These are phyloP conservation scores for Rubus idaeus DNA, from an alignment of 306 rosid species.

Conservation along the genomic window DNA sequence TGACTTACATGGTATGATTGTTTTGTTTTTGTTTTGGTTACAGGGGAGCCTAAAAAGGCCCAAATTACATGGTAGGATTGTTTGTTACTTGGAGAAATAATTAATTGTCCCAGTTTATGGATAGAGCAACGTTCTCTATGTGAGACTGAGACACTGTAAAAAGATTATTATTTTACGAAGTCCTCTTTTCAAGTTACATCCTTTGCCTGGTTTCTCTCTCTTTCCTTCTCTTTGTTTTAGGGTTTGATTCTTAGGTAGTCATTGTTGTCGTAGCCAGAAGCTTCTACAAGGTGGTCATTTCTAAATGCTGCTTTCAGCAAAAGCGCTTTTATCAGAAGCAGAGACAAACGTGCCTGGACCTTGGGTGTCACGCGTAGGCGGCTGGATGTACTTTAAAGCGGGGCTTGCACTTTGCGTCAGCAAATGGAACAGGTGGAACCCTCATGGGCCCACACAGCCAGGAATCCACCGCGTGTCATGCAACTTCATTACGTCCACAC, in stretches of 20 bases:
- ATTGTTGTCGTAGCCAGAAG: too few species aligned
- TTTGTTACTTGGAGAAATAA: too few species aligned
- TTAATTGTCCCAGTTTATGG: too few species aligned
- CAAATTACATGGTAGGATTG: constrained; percentile 61
- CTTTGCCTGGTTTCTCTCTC: neutral
- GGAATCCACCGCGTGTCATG: neutral
- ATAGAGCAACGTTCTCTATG: too few species aligned
- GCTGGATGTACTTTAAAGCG: neutral
- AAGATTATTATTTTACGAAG: neutral
- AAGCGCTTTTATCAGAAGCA: neutral
- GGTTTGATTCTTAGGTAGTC: too few species aligned
- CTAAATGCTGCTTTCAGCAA: neutral
- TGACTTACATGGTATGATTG: constrained; percentile 85
- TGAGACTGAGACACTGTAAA: too few species aligned
- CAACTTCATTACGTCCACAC: neutral
- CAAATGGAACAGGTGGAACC: neutral
- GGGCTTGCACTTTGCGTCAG: neutral
- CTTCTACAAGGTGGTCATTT: too few species aligned
- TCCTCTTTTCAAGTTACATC: neutral
- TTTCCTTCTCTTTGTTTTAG: neutral
- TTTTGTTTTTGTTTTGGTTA: too few species aligned
- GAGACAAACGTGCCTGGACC: neutral
- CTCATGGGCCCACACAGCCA: too few species aligned
- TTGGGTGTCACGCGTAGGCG: neutral
- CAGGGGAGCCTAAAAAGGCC: too few species aligned